phyloP scores from a whole-genome alignment of 1,284 basidiomycete species.

The Violaceomyces palustris region DNA sequence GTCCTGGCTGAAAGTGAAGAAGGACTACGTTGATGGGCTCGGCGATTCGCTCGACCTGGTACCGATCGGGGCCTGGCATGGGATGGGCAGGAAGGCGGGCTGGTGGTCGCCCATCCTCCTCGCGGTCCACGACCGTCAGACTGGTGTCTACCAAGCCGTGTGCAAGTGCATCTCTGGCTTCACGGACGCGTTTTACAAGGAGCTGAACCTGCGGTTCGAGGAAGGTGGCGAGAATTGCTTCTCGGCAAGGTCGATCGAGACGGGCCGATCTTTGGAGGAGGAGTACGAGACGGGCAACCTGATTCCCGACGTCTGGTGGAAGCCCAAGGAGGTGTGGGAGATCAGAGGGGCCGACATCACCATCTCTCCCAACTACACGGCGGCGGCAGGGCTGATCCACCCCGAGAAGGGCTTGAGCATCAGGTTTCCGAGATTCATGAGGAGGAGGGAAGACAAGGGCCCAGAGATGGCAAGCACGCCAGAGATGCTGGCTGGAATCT shows the following conservation, averaged over 20 bases:
- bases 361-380: constrained; percentile 78
- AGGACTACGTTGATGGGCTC: constrained; percentile 66
- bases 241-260: constrained; percentile 7
- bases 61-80: constrained; percentile 68
- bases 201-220: constrained; percentile 24
- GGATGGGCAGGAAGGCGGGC: constrained; percentile 80
- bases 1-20: constrained; percentile 61
- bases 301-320: constrained; percentile 67
- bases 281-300: constrained; percentile 58
- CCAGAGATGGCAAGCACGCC: constrained; percentile 37
- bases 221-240: constrained; percentile 25
- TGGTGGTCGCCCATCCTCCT: constrained; percentile 92
- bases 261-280: too few species aligned
- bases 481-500: constrained; percentile 34
- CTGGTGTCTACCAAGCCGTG: constrained; percentile 61
- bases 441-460: constrained; percentile 36
- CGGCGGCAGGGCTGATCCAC: constrained; percentile 65
- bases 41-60: constrained; percentile 55
- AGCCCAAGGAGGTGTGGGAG: constrained; percentile 67
- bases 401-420: constrained; percentile 61
- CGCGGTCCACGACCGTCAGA: constrained; percentile 67
- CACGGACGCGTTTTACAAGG: constrained; percentile 75
- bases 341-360: constrained; percentile 78
- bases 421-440: constrained; percentile 54
- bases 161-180: constrained; percentile 63